Conservation (phyloP, 805 yeast species). For the Debaryomyces prosopidis region DNA sequence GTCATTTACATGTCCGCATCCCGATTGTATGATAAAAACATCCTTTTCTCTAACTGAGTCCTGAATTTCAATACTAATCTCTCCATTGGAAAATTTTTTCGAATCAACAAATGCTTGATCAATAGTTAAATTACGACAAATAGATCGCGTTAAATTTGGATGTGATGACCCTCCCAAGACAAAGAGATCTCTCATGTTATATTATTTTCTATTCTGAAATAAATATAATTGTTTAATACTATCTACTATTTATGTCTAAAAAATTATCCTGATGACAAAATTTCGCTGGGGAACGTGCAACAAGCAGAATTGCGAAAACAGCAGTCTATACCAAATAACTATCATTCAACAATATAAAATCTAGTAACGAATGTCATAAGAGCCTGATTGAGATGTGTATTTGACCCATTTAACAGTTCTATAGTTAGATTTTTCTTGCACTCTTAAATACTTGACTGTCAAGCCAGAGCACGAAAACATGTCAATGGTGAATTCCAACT, state of each 20-base stretch:
- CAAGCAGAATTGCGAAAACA: background rate
- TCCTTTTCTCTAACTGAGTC: slow-evolving; percentile 96
- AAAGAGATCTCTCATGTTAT: slow-evolving; percentile 75
- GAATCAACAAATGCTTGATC: slow-evolving; percentile 66
- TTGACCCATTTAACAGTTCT: slow-evolving; percentile 85
- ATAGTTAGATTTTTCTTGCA: slow-evolving; percentile 60
- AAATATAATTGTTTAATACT: background rate
- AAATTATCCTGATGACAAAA: background rate
- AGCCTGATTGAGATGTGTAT: slow-evolving; percentile 73
- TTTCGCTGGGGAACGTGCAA: background rate
- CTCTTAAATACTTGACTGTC: slow-evolving; percentile 68
- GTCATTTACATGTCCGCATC: slow-evolving; percentile 88
- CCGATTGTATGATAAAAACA: slow-evolving; percentile 85
- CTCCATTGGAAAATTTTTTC: slow-evolving; percentile 82
- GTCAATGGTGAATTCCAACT: slow-evolving; percentile 63
- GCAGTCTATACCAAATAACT: background rate
- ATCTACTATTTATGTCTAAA: background rate
- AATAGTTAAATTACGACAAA: slow-evolving; percentile 76
- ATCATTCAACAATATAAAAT: background rate
- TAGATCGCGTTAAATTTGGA: slow-evolving; percentile 70
- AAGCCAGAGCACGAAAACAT: slow-evolving; percentile 81
- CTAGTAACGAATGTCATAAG: slow-evolving; percentile 75
- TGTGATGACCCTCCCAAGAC: slow-evolving; percentile 92
- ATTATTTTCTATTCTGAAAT: background rate
- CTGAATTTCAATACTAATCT: slow-evolving; percentile 79